Evolutionary conservation across 441 rosid species (phyloP).

Genomic region (Manihot esculenta): DNA sequence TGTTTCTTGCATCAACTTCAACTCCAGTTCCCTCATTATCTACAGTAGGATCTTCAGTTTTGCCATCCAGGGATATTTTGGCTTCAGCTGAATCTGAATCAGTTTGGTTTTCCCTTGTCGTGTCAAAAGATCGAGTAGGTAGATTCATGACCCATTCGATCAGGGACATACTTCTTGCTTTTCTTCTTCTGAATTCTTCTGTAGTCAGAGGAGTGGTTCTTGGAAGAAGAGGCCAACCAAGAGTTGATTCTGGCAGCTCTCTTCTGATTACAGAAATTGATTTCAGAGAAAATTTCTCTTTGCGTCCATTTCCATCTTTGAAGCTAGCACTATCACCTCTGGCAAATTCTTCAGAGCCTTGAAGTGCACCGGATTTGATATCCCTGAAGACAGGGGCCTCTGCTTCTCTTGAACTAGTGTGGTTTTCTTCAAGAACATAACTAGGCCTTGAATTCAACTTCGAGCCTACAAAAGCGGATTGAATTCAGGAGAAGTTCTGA

Average conservation of each 20-base stretch:
- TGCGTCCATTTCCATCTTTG: constrained; percentile 8
- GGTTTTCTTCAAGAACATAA: constrained; percentile 6
- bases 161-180: constrained; percentile 51
- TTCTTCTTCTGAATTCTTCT: constrained; percentile 32
- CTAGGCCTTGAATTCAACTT: constrained; percentile 17
- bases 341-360: constrained; percentile 11
- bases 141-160: constrained; percentile 74
- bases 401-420: constrained; percentile 15
- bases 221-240: constrained; percentile 81
- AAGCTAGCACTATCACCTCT: constrained; percentile 12
- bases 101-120: constrained; percentile 17
- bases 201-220: constrained; percentile 23
- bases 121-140: constrained; percentile 46
- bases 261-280: constrained; percentile 36
- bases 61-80: neutral
- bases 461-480: constrained; percentile 24
- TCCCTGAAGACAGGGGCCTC: constrained; percentile 6
- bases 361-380: neutral
- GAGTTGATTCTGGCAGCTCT: constrained; percentile 37
- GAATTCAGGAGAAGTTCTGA: neutral
- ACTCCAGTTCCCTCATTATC: constrained; percentile 5
- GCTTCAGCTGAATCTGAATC: constrained; percentile 20
- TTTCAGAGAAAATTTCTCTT: constrained; percentile 14
- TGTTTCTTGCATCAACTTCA: constrained; percentile 6
- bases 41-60: neutral